Percentiles rank a stretch among this genome's conserved stretches.
Evolutionary conservation across 306 rosid genomes (phyloP).

Genomic region (Crataegus laevigata): DNA sequence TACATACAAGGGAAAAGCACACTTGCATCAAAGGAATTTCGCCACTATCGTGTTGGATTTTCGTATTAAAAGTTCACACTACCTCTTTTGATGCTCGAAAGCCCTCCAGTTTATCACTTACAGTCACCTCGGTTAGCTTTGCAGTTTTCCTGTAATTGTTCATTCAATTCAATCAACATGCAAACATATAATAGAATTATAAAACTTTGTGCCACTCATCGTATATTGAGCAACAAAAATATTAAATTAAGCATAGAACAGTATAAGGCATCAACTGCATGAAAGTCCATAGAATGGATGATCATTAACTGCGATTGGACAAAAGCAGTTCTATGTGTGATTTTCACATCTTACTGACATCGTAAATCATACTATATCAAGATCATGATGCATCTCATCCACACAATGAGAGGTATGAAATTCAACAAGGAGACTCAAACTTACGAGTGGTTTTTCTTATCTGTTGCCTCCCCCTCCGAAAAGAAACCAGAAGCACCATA

Average conservation of each 20-base stretch:
- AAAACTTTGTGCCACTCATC: not conserved
- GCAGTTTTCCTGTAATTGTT: slow-evolving; percentile 48
- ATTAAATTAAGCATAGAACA: not conserved
- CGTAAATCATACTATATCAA: not conserved
- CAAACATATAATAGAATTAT: not conserved
- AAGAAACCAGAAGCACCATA: slow-evolving; percentile 96
- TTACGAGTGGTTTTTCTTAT: slow-evolving; percentile 50
- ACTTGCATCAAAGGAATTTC: not conserved
- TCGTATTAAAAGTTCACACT: slow-evolving; percentile 10
- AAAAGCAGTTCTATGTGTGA: not conserved
- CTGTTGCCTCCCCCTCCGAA: slow-evolving; percentile 36
- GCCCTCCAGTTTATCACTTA: slow-evolving; percentile 83
- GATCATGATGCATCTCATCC: not conserved
- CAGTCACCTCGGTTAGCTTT: slow-evolving; percentile 86
- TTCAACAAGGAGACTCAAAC: slow-evolving; percentile 17
- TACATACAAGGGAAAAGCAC: not conserved
- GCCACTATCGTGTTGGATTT: not conserved
- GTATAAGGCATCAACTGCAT: not conserved
- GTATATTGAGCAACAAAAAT: not conserved
- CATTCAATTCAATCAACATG: not conserved
- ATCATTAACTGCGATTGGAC: not conserved
- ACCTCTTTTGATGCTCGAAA: slow-evolving; percentile 98
- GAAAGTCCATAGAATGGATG: not conserved
- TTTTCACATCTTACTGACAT: not conserved
- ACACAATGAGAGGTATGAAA: not conserved